phyloP scores from a whole-genome alignment of 2,329 filamentous ascomycete species.

The Aspergillus novoparasiticus region DNA sequence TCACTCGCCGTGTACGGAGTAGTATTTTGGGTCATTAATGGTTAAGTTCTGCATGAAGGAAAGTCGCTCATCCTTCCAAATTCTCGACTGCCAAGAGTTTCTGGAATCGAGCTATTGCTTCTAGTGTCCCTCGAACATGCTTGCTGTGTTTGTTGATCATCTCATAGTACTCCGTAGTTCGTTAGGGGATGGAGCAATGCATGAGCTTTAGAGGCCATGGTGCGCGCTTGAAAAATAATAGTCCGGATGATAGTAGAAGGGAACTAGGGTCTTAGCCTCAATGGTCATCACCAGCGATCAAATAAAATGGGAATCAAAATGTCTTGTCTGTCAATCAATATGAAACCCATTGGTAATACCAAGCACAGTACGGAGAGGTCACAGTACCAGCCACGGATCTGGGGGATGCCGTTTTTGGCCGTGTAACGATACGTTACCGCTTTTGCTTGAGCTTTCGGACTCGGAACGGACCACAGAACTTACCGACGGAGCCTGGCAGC shows the following conservation, averaged over 20 bases:
- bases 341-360: no score
- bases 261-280: no score
- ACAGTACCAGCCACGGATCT: no score
- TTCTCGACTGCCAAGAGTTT: conserved; percentile 16
- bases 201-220: no score
- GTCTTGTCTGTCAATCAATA: no score
- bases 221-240: no score
- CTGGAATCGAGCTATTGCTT: conserved; percentile 17
- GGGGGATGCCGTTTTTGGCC: neutral
- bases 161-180: neutral
- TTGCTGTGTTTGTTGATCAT: neutral
- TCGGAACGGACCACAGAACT: neutral
- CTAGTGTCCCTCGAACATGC: conserved; percentile 9
- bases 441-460: neutral
- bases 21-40: neutral
- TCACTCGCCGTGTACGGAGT: no score
- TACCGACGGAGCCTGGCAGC: neutral
- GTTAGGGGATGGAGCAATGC: neutral
- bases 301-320: no score
- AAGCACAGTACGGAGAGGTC: no score
- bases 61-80: neutral
- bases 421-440: neutral
- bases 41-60: neutral
- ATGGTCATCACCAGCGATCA: no score
- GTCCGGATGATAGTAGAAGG: no score